phyloP scores from a whole-genome alignment of 495 filamentous ascomycete genomes.

The Neurospora sp. region DNA sequence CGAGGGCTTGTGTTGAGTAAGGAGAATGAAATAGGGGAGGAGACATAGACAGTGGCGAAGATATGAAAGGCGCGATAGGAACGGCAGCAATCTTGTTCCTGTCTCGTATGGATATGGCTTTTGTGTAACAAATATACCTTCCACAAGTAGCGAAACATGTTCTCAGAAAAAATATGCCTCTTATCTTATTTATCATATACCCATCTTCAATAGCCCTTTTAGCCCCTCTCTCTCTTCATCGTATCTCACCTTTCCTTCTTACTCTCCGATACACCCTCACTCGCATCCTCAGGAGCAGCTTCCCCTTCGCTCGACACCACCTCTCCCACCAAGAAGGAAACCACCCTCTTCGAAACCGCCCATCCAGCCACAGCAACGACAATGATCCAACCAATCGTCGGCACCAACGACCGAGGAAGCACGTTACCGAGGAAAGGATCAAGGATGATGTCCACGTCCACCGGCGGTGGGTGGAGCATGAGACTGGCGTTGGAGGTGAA shows the following conservation, averaged over 20 bases:
- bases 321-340: slow-evolving; percentile 9
- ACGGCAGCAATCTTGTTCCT: background rate
- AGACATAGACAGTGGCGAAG: background rate
- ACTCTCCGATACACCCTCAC: background rate
- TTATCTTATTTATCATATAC: background rate
- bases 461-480: slow-evolving; percentile 66
- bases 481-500: slow-evolving; percentile 61
- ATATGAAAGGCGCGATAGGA: background rate
- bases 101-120: background rate
- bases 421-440: slow-evolving; percentile 73
- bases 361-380: slow-evolving; percentile 38
- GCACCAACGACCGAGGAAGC: slow-evolving; percentile 58
- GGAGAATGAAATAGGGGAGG: background rate
- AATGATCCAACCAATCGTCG: slow-evolving; percentile 52
- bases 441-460: slow-evolving; percentile 78
- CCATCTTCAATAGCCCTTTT: background rate
- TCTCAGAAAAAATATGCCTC: background rate
- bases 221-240: background rate
- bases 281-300: slow-evolving; percentile 3
- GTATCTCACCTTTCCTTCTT: slow-evolving; percentile 23
- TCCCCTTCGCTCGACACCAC: slow-evolving; percentile 9
- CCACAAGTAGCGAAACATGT: background rate
- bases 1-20: background rate
- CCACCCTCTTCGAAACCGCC: slow-evolving; percentile 19
- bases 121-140: background rate